Base-by-base conservation (phyloP, 345 rosid species). In the Arabis alpina region DNA sequence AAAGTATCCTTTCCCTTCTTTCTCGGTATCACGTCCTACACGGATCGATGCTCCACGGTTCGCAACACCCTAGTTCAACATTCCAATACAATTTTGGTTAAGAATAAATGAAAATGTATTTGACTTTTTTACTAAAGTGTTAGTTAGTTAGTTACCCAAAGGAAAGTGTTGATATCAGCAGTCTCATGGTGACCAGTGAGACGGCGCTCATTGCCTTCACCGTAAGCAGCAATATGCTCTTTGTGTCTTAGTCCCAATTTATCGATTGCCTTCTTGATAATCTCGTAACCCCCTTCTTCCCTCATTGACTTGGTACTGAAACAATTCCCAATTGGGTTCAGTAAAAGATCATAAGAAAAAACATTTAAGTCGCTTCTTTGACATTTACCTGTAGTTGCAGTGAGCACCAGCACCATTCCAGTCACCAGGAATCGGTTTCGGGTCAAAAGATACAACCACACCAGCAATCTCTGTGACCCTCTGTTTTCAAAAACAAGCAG, bases 371-470 rank as follows among this genome's bases (percentile, higher is more conserved):
- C 1, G 10, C 3, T 54, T 62, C 30, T 54, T 42, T 53, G 56
- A 54, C 36, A 64, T 12, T 19, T 76, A 89, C 98, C 98, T 92
- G 82, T 84, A 93, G 43, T 93, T 93, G 48, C 90, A 82, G 72
- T 93, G 98, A 8, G 98, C 96, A 27, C 97, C 98, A 43, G 98
- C 96, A n/a, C 97, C 98, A 36, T 90, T 90, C 98, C 97, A 93
- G 53, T 93, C 97, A 16, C 97, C 98, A 76, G 88, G 83, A 68
- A 90, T 87, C 0, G 98, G 98, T 77, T 93, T 88, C 48, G 97
- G 98, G 70, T 93, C 95, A 9, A 93, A 88, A 40, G 96, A 84
- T 30, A 90, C 81, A 2, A 88, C 87, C 13, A 88, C 96, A 58
- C 88, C 96, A 66, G 97, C 97, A 78, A 93, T 72, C 86, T 93